Conservation (phyloP, 1,139 yeast species). For the Saccharomyces hybrid region DNA sequence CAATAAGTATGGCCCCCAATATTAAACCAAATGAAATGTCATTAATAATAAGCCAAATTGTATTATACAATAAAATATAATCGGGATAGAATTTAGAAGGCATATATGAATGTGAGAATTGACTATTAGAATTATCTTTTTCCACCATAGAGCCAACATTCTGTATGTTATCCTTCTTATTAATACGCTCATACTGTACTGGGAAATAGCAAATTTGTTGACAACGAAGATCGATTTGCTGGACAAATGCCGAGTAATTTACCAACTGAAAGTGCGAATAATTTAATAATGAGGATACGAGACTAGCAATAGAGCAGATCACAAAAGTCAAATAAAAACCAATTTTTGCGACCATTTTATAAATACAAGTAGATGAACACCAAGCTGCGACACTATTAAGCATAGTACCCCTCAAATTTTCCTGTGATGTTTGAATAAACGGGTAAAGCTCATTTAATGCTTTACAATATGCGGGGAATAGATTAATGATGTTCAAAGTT, state of each 20-base stretch:
- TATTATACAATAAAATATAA: constrained; percentile 81
- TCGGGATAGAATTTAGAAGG: constrained; percentile 45
- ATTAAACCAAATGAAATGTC: constrained; percentile 73
- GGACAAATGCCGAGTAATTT: constrained; percentile 54
- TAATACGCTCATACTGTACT: constrained; percentile 58
- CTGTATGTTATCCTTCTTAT: neutral
- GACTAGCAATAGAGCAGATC: constrained; percentile 32
- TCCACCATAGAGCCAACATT: neutral
- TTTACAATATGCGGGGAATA: constrained; percentile 19
- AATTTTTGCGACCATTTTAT: neutral
- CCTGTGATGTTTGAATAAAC: constrained; percentile 1
- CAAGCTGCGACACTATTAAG: neutral
- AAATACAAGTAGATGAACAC: neutral
- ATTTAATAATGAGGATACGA: constrained; percentile 35
- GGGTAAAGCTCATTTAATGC: constrained; percentile 19
- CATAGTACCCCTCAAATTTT: neutral
- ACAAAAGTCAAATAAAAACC: constrained; percentile 13
- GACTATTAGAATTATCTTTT: neutral
- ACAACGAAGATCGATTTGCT: constrained; percentile 71
- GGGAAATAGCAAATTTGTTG: constrained; percentile 79
- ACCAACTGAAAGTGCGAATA: constrained; percentile 31
- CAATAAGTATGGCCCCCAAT: constrained; percentile 43
- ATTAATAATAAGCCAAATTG: constrained; percentile 78
- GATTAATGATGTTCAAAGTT: constrained; percentile 23
- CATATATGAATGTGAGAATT: constrained; percentile 3